Evolutionary conservation across 2,329 filamentous ascomycete species (phyloP).

Genomic region (Phyllosticta paracitricarpa): DNA sequence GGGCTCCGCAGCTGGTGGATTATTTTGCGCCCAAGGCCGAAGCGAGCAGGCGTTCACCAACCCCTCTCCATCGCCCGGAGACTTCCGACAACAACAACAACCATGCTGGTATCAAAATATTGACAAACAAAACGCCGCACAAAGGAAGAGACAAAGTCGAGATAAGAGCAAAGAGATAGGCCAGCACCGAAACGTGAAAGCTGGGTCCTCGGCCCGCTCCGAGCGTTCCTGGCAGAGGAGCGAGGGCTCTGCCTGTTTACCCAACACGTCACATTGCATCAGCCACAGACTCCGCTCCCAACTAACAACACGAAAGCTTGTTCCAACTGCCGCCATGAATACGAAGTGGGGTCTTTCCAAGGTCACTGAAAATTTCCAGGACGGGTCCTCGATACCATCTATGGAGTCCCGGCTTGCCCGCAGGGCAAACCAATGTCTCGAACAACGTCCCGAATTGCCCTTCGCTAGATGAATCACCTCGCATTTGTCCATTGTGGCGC

Average conservation of each 20-base stretch:
- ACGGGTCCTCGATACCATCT: not conserved
- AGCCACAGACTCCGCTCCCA: not conserved
- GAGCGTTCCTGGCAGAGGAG: not conserved
- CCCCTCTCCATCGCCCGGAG: not conserved
- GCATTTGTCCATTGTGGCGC: not conserved
- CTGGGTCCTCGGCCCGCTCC: not conserved
- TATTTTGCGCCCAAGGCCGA: not conserved
- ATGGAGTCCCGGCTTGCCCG: not conserved
- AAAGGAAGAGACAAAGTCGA: not conserved
- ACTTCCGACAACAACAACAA: not conserved
- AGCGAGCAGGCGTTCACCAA: not conserved
- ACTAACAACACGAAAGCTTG: not conserved
- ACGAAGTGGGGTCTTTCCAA: not conserved
- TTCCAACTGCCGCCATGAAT: not conserved
- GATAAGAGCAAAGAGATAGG: not conserved
- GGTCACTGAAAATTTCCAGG: not conserved
- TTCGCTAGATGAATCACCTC: not conserved
- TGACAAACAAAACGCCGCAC: not conserved
- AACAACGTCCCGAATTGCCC: not conserved
- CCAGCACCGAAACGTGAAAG: not conserved
- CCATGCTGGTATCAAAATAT: not conserved
- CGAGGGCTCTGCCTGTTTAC: not conserved
- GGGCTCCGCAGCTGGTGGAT: not conserved
- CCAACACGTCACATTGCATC: not conserved
- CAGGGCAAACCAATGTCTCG: not conserved